Base-by-base conservation (phyloP, 1,284 basidiomycete species). In the Rhodotorula sp. region DNA sequence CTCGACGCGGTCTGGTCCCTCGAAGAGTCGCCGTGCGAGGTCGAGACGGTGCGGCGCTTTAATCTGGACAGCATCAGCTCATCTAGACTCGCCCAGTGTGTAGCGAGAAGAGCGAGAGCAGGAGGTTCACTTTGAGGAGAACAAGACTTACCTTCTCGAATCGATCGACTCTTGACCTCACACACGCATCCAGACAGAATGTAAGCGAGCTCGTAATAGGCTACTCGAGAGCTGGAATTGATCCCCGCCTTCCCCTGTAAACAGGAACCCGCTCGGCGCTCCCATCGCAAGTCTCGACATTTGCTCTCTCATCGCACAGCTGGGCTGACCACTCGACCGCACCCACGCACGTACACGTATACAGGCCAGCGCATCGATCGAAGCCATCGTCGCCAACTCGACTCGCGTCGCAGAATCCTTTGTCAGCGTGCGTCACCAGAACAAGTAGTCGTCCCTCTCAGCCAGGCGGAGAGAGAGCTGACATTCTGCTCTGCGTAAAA, bases 11-110 rank as follows among this genome's bases (percentile, higher is more conserved):
- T 29, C 54, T n/a, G n/a, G 18, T 26, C 54, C 54, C 26, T 26
- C 51, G 6, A 6, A 26, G 52, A 10, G n/a, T 18, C 52, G 26
- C 51, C 34, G 26, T 49, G 16, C 46, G 62, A 26, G 14, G 46
- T 52, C 56, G 68, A 69, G 23, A 64, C 58, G 1, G 64, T 60
- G n/a, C 70, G 70, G 5, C 73, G 73, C 62, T 72, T 74, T 21
- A 74, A 52, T 3, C 73, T 64, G 5, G 73, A 74, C 15, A 74
- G 67, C 73, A 74, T 74, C 56, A 51, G 56, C 15, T 26, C 54
- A 56, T 56, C 12, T 21, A 54, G 21, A 21, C 14, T n/a, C 23
- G 52, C 21, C n/a, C n/a, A 29, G 34, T 54, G 29, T n/a, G 23
- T 54, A 26, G 52, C 23, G n/a, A 54, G 26, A 18, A 23, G 23